A percentile compares a stretch with the other conserved stretches of the same genome.
These are phyloP conservation scores for Fraxinus xanthoxyloides DNA, from an alignment of 305 asterid species.

Conservation along the genomic window DNA sequence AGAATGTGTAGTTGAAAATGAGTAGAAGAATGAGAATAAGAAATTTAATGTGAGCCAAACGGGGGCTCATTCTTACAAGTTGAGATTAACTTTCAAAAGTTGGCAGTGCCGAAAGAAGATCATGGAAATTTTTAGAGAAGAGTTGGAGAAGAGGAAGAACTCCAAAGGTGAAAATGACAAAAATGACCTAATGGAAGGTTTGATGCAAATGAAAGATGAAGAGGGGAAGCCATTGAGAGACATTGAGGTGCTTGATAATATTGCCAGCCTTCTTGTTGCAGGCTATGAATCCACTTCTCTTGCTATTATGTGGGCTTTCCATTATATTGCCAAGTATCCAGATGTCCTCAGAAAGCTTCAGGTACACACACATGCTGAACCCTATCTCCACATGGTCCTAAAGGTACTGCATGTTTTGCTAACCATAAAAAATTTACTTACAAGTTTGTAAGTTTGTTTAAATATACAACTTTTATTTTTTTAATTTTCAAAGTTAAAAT, in stretches of 20 bases:
- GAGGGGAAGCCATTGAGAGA: slow-evolving; percentile 43
- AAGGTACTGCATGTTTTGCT: too few relatives aligned
- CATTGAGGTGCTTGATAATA: slow-evolving; percentile 51
- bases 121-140: slow-evolving; percentile 32
- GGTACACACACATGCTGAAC: slow-evolving; percentile 23
- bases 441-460: too few relatives aligned
- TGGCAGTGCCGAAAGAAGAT: slow-evolving; percentile 51
- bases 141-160: slow-evolving; percentile 44
- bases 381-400: neutral
- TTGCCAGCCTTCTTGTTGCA: slow-evolving; percentile 42
- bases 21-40: too few relatives aligned
- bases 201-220: slow-evolving; percentile 50
- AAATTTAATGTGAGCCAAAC: too few relatives aligned
- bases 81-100: neutral
- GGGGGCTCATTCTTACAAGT: neutral
- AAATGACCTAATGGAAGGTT: slow-evolving; percentile 48
- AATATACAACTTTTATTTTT: too few relatives aligned
- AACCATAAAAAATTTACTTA: neutral
- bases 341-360: slow-evolving; percentile 41
- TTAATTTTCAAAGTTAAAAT: too few relatives aligned
- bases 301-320: slow-evolving; percentile 56
- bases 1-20: too few relatives aligned
- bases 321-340: slow-evolving; percentile 48
- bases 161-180: slow-evolving; percentile 6
- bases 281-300: slow-evolving; percentile 48